Evolutionary conservation across 441 rosid species (phyloP), one percentile per base, ranked within the genome.

Genomic region (Brassica hybrid): DNA sequence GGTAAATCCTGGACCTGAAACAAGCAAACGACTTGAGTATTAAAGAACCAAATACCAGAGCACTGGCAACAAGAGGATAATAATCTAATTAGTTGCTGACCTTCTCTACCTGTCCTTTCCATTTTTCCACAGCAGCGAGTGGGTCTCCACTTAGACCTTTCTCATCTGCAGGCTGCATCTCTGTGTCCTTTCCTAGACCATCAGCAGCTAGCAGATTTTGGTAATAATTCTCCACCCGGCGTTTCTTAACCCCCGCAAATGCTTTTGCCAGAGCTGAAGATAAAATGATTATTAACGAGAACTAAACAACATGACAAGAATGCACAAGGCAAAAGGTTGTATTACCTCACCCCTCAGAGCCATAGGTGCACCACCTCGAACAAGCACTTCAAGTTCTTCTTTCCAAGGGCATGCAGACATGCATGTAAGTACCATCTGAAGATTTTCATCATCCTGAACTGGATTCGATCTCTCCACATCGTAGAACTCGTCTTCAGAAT

Each of bases 51-150:
- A 34, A 81, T 30, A 65, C 74, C 45, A 54, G 41, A 79, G 78
- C 67, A 60, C 8, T 58, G 75, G 77, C 43, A 69, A n/a, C 60
- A 72, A 59, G 54, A 76, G 58, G 69, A 71, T 81, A 57, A 86
- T 16, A 21, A 21, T 21, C 23, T 21, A 21, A 66, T 34, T 27
- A 56, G 32, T 19, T 23, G 69, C 73, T 61, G 27, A 72, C 98
- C 97, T 92, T 94, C 88, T 94, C 98, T 77, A 94, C 92, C 84
- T 94, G 98, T 66, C 96, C 98, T 86, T 92, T 91, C 97, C 98
- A 94, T 83, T 92, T 94, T 82, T 94, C 98, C 8, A 93, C 88
- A 67, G 80, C 79, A 82, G 73, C 50, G 74, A 86, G 82, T 60
- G 88, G 90, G 70, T 70, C 70, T 6, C 72, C 66, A 48, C 84